Percentiles rank a stretch among this genome's conserved stretches.
These are phyloP conservation scores for Russula sp. DNA, from an alignment of 768 basidiomycete genomes.

Conservation along the genomic window DNA sequence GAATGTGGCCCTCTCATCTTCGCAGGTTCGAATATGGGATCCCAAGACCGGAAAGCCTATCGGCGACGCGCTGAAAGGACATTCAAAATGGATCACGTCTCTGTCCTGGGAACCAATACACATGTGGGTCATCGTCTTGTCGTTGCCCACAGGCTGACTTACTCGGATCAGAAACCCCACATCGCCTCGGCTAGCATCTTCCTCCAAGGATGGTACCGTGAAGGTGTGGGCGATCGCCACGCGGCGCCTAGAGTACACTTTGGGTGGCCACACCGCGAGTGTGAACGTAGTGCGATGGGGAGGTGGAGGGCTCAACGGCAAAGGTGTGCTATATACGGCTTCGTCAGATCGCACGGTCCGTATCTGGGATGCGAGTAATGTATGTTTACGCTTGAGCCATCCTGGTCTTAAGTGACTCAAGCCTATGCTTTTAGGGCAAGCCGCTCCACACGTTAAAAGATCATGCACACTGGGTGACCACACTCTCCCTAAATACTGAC, in stretches of 20 bases:
- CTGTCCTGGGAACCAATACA: conserved; percentile 96
- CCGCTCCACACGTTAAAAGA: conserved; percentile 82
- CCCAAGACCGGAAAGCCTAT: conserved; percentile 85
- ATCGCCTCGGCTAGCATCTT: conserved; percentile 83
- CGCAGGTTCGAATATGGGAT: conserved; percentile 81
- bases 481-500: conserved; percentile 91
- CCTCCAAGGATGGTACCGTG: conserved; percentile 94
- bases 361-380: conserved; percentile 86
- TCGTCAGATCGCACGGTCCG: conserved; percentile 91
- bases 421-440: conserved; percentile 53
- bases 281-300: conserved; percentile 98
- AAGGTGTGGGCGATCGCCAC: conserved; percentile 85
- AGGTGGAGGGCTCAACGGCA: conserved; percentile 61
- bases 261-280: conserved; percentile 90
- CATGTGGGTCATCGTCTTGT: conserved; percentile 47
- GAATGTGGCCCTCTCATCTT: conserved; percentile 1
- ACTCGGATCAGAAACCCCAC: conserved; percentile 53
- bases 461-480: conserved; percentile 99
- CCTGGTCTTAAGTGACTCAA: not conserved
- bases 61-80: conserved; percentile 86
- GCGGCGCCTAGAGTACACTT: conserved; percentile 68
- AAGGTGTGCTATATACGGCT: conserved; percentile 86
- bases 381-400: conserved; percentile 27
- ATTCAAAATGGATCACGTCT: conserved; percentile 94
- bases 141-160: conserved; percentile 1